phyloP scores from a whole-genome alignment of 768 basidiomycete genomes.

The Tricholomella constricta region DNA sequence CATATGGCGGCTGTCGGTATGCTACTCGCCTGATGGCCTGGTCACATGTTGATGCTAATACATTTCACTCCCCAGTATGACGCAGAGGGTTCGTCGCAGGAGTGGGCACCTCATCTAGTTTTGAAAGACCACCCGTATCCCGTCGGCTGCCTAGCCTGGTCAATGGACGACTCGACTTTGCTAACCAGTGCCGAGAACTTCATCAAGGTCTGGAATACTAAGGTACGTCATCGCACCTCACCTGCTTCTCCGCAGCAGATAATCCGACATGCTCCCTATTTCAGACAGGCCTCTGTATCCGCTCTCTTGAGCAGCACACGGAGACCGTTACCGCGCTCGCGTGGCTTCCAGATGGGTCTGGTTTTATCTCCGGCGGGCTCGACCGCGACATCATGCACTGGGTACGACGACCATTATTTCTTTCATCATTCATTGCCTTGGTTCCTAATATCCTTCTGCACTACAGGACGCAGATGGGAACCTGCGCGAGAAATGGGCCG shows the following conservation, averaged over 20 bases:
- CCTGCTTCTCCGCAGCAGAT: background rate
- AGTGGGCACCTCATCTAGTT: slow-evolving; percentile 58
- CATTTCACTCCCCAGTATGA: slow-evolving; percentile 13
- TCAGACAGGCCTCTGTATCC: slow-evolving; percentile 75
- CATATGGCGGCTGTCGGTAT: slow-evolving; percentile 85
- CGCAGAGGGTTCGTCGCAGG: slow-evolving; percentile 41
- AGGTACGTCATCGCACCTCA: slow-evolving; percentile 50
- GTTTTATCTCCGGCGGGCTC: slow-evolving; percentile 87
- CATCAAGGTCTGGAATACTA: slow-evolving; percentile 89
- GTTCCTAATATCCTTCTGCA: background rate
- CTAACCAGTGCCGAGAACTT: slow-evolving; percentile 80
- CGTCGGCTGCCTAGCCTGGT: slow-evolving; percentile 90
- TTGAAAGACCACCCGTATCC: slow-evolving; percentile 78
- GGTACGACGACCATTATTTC: slow-evolving; percentile 49
- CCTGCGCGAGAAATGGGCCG: slow-evolving; percentile 67
- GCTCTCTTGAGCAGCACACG: slow-evolving; percentile 66
- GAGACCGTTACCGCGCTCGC: slow-evolving; percentile 85
- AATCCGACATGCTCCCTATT: slow-evolving; percentile 12
- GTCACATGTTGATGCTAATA: slow-evolving; percentile 1
- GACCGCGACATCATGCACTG: slow-evolving; percentile 84
- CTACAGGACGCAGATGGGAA: slow-evolving; percentile 75
- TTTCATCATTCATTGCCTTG: slow-evolving; percentile 1
- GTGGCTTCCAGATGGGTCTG: slow-evolving; percentile 88
- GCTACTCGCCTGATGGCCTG: slow-evolving; percentile 26
- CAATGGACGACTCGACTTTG: slow-evolving; percentile 81